phyloP scores from a whole-genome alignment of 768 basidiomycete genomes.

The Tylopilus cervinicoccineus region DNA sequence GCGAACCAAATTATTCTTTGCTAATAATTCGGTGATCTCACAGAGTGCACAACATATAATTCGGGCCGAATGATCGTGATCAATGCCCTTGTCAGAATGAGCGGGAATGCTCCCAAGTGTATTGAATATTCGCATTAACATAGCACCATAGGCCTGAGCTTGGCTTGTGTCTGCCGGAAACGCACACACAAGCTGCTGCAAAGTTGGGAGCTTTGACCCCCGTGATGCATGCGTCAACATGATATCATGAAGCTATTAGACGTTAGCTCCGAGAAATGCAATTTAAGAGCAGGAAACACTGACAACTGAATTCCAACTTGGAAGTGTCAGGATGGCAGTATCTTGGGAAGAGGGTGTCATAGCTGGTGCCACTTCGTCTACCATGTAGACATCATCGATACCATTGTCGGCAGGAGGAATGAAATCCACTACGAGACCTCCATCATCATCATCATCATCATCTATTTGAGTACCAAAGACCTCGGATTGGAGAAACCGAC shows the following conservation, averaged over 20 bases:
- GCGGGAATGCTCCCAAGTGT: constrained; percentile 24
- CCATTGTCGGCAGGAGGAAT: constrained; percentile 17
- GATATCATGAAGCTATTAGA: constrained; percentile 51
- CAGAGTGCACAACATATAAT: constrained; percentile 36
- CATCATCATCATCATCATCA: too few species aligned
- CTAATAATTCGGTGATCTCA: constrained; percentile 38
- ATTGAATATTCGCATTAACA: constrained; percentile 37
- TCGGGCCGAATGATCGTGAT: constrained; percentile 11
- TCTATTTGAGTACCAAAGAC: constrained; percentile 15
- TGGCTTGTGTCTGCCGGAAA: constrained; percentile 24
- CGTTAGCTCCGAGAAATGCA: constrained; percentile 2
- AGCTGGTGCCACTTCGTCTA: constrained; percentile 21
- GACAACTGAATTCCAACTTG: constrained; percentile 59
- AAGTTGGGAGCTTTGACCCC: constrained; percentile 38
- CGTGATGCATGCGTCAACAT: constrained; percentile 54
- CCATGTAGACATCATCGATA: constrained; percentile 35
- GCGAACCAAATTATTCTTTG: constrained; percentile 40
- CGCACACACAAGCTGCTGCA: constrained; percentile 49
- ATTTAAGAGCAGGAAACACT: constrained; percentile 8
- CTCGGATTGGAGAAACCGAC: constrained; percentile 18
- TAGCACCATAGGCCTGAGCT: constrained; percentile 36
- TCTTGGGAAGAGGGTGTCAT: constrained; percentile 22
- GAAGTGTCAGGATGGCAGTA: constrained; percentile 34
- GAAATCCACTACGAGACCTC: constrained; percentile 9
- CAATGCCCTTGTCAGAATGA: constrained; percentile 18